Evolutionary conservation across 495 filamentous ascomycete genomes (phyloP), one percentile per base, ranked within the genome.

Genomic region (Lepraria neglecta): DNA sequence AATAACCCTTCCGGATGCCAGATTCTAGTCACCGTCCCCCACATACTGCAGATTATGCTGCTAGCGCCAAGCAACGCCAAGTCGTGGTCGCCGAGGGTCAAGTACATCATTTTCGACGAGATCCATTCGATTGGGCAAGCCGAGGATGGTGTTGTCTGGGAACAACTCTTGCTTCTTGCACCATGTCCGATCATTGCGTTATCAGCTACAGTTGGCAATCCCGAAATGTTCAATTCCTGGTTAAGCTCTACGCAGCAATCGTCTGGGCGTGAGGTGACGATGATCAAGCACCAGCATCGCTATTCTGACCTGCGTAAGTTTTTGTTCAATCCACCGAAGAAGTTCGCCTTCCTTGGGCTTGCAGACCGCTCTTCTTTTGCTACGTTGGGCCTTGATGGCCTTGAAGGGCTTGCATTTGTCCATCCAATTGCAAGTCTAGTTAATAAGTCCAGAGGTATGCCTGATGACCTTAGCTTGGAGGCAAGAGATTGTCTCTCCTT

Each of bases 61-160:
- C 73, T 92, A 3, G 75, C 84, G 0, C 86, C 88, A 0, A 71
- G 74, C 0, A 87, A 90, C 65, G 86, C 87, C 24, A 80, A 78
- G 27, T 74, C 82, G 4, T 92, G 87, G 85, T 78, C 87, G 3
- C 73, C 74, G 3, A 72, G 84, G 58, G 76, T 92, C 5, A 85
- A 80, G 59, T 76, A 86, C 15, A 90, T 92, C 66, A 91, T 91
- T 42, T 91, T 91, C 59, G 89, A 92, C 63, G 88, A 91, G 72
- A 81, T 91, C n/a, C 88, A 92, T 69, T 89, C 79, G 17, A 90
- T 91, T 58, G 87, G 87, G 0, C 84, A 90, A 69, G 80, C 84
- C 3, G 84, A 91, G 19, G 88, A 92, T 67, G 88, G 88, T 56
- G 73, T 90, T 12, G 77, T 92, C 1, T 92, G 88, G 88, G 88